Evolutionary conservation across 305 asterid species (phyloP).

Genomic region (Fraxinus sp.): DNA sequence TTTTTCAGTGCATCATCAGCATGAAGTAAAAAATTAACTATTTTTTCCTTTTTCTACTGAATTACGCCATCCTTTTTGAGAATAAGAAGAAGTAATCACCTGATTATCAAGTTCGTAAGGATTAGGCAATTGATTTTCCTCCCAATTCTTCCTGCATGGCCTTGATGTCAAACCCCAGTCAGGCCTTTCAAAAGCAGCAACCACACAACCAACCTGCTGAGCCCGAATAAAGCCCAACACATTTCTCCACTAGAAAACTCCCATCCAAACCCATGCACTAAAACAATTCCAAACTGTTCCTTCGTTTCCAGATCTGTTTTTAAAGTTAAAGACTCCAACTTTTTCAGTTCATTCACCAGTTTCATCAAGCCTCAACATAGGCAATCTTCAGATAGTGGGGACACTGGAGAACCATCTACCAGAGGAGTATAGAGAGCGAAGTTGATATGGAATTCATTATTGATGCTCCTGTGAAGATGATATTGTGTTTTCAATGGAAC

Average conservation of each 20-base stretch:
- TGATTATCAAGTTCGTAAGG: constrained; percentile 75
- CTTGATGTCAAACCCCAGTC: constrained; percentile 98
- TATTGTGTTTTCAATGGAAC: constrained; percentile 43
- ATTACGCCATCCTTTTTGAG: not conserved
- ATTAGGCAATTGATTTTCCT: constrained; percentile 33
- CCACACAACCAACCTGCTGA: constrained; percentile 71
- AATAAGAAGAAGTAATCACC: constrained; percentile 35
- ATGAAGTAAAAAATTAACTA: not conserved
- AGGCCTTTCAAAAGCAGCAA: constrained; percentile 90
- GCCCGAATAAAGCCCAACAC: constrained; percentile 57
- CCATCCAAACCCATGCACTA: constrained; percentile 87
- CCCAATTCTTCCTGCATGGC: constrained; percentile 81
- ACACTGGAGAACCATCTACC: constrained; percentile 58
- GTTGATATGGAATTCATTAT: constrained; percentile 58
- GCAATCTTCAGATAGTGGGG: constrained; percentile 72
- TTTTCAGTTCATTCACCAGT: constrained; percentile 41
- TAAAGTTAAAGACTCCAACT: constrained; percentile 40
- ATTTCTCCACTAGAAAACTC: constrained; percentile 91
- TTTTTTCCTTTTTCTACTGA: not conserved
- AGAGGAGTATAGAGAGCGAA: constrained; percentile 76
- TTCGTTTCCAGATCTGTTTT: constrained; percentile 53
- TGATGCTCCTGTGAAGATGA: constrained; percentile 71
- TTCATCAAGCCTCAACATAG: constrained; percentile 63
- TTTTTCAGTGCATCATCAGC: not conserved
- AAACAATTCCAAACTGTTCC: constrained; percentile 28